phyloP scores from a whole-genome alignment of 345 rosid species.

The Linum lewisii region DNA sequence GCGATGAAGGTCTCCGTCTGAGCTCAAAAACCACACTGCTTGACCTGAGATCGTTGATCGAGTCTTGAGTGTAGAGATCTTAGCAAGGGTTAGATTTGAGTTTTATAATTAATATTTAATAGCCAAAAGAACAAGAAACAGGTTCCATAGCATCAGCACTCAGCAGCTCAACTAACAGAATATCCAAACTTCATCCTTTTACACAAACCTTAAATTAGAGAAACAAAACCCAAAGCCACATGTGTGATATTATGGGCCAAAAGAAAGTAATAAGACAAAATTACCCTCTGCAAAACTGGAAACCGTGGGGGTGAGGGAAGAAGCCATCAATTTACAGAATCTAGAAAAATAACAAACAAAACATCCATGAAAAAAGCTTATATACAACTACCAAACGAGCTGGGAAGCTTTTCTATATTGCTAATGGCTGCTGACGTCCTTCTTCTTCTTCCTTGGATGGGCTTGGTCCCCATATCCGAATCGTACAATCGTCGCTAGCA shows the following conservation, averaged over 20 bases:
- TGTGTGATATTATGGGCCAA: no score
- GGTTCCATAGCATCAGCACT: no score
- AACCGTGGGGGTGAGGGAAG: no score
- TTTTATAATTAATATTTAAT: no score
- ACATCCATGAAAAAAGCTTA: conserved; percentile 8
- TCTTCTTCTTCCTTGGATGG: conserved; percentile 15
- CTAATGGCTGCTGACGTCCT: conserved; percentile 11
- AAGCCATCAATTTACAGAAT: conserved; percentile 16
- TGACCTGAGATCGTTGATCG: conserved; percentile 34
- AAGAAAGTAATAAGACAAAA: not conserved
- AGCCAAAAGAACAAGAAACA: no score
- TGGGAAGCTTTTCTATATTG: conserved; percentile 9
- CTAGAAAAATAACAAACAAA: conserved; percentile 20
- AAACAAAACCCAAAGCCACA: no score
- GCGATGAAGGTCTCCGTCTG: conserved; percentile 29
- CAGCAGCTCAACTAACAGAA: no score
- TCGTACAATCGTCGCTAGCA: conserved; percentile 70
- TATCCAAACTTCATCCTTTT: no score
- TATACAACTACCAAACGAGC: conserved; percentile 11
- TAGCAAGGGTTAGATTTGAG: no score
- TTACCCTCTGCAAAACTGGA: conserved; percentile 19
- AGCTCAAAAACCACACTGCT: conserved; percentile 51
- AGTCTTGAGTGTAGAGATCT: conserved; percentile 31
- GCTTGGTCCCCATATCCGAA: conserved; percentile 72
- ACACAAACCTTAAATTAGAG: no score